Evolutionary conservation across 2,329 filamentous ascomycete genomes (phyloP), one percentile per base, ranked within the genome.

Genomic region (Aspergillus tubingensis): DNA sequence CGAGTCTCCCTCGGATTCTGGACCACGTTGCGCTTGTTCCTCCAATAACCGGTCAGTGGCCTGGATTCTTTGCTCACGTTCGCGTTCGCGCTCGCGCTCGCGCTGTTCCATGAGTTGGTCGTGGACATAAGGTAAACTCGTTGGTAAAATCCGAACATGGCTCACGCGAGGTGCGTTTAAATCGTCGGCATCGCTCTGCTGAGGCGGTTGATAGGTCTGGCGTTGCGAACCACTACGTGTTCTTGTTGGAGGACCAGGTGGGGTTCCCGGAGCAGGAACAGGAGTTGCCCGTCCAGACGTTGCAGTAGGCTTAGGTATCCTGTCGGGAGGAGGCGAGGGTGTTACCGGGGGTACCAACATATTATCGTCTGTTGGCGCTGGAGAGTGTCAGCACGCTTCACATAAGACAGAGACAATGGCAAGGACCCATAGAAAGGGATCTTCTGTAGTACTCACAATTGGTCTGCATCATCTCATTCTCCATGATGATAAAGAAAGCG

Each of bases 391-490:
- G 60, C 51, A 38, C 17, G 25, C 36, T 23, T 8, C 25, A 54
- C 23, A 25, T 15, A 11, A 11, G 19, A 54, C 21, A 54, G 17
- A 27, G 15, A 32, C 19, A 36, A n/a, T 13, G n/a, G 13, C 25
- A 10, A 49, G 21, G n/a, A 21, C 32, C 11, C 23, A 17, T 47
- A 21, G 32, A 5, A 23, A 17, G 8, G n/a, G 8, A 39, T 5
- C 30, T 13, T 41, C n/a, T 43, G 10, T 13, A 21, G 25, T 8
- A 87, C 91, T 86, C 82, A 96, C 91, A 92, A 75, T 92, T 96
- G 58, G 88, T 89, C 75, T 93, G 91, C 93, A 98, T 98, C 74
- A 98, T 86, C 76, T 97, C 95, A 74, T 98, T 98, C 77, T 99
- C 95, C 56, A 94, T 88, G 25, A 99, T 92, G 75, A 99, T 99